Percentiles rank a stretch among this genome's conserved stretches.
These are phyloP conservation scores for Rubia balearica DNA, from an alignment of 305 asterid species.

Conservation along the genomic window DNA sequence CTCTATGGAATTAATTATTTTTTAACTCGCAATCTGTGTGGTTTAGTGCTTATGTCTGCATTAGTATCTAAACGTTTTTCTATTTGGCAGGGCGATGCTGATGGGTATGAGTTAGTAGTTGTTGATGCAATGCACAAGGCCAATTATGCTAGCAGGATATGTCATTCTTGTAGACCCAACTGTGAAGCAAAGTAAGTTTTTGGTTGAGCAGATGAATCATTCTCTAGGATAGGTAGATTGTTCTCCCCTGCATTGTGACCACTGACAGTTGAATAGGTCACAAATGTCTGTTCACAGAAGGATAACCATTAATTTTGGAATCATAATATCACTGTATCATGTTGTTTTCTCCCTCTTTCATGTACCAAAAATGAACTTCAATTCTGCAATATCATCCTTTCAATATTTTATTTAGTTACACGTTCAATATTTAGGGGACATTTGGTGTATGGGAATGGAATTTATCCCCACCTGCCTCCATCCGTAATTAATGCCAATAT, in stretches of 20 bases:
- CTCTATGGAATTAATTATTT: not conserved
- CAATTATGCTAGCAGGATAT: conserved; percentile 96
- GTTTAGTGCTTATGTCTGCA: not conserved
- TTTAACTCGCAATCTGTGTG: not conserved
- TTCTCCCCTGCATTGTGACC: not conserved
- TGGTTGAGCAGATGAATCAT: not conserved
- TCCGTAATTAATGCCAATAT: not conserved
- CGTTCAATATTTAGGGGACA: not conserved
- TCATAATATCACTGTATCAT: not conserved
- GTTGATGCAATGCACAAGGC: conserved; percentile 99
- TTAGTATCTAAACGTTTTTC: conserved; percentile 11
- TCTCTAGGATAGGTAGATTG: not conserved
- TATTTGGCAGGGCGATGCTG: conserved; percentile 90
- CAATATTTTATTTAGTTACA: not conserved
- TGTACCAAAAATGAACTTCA: not conserved
- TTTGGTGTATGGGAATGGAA: not conserved
- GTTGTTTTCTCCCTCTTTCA: not conserved
- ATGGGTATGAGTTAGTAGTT: conserved; percentile 95
- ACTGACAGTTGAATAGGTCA: not conserved
- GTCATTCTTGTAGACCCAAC: conserved; percentile 97
- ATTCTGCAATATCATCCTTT: not conserved
- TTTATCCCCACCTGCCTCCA: not conserved
- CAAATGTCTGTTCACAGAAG: not conserved
- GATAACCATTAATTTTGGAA: not conserved
- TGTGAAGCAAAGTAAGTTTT: conserved; percentile 94